Evolutionary conservation across 2,329 filamentous ascomycete genomes (phyloP).

Genomic region (Thielaviopsis ethacetica): DNA sequence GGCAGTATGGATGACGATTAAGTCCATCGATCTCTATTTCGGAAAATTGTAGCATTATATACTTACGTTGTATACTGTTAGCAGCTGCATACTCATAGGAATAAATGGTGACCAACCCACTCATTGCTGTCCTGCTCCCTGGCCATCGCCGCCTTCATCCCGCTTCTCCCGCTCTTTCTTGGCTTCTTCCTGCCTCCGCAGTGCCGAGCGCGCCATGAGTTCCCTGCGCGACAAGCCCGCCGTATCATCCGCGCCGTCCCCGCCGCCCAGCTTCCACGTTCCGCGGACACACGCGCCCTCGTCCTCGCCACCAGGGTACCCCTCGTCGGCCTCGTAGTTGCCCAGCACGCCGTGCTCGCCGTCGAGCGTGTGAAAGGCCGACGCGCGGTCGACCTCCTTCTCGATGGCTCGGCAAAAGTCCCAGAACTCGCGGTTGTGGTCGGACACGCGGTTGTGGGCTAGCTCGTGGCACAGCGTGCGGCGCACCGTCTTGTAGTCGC

Average conservation of each 20-base stretch:
- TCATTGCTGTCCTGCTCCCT: too few relatives aligned
- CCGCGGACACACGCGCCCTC: slow-evolving; percentile 40
- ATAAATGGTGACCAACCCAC: too few relatives aligned
- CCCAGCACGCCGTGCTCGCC: slow-evolving; percentile 34
- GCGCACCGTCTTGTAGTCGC: slow-evolving; percentile 82
- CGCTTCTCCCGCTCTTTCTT: background rate
- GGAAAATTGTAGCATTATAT: too few relatives aligned
- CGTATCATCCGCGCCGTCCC: slow-evolving; percentile 36
- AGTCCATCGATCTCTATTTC: too few relatives aligned
- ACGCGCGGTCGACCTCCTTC: slow-evolving; percentile 44
- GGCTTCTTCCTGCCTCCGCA: slow-evolving; percentile 32
- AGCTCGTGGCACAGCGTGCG: slow-evolving; percentile 91
- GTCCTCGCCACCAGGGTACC: too few relatives aligned
- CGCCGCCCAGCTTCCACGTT: slow-evolving; percentile 58
- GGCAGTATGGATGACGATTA: too few relatives aligned
- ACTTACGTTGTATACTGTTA: too few relatives aligned
- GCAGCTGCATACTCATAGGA: too few relatives aligned
- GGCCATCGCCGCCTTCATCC: too few relatives aligned
- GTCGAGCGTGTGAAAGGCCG: slow-evolving; percentile 48
- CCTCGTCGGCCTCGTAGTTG: slow-evolving; percentile 23
- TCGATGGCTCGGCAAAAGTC: slow-evolving; percentile 76
- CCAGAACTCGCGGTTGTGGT: slow-evolving; percentile 84
- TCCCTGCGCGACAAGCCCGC: slow-evolving; percentile 50
- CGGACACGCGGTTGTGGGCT: slow-evolving; percentile 74
- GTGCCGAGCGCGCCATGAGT: slow-evolving; percentile 56